These are phyloP conservation scores for Nematocida ironsii DNA, from an alignment of 371 early-diverging fungal genomes.

Conservation along the genomic window DNA sequence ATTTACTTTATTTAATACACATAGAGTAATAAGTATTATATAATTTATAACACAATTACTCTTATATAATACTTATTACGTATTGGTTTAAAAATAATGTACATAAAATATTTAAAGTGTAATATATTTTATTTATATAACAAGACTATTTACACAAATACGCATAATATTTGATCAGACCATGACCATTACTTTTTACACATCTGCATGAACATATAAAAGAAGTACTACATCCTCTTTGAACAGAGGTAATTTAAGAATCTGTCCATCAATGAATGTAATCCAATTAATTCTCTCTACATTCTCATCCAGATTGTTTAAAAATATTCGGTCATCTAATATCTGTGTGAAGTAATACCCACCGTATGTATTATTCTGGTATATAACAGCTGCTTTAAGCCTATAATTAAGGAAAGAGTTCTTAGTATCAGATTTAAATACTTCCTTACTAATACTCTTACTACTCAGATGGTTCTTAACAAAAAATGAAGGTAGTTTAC, in stretches of 20 bases:
- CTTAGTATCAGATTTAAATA: too few species aligned
- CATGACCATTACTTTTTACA: not conserved
- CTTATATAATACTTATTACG: too few species aligned
- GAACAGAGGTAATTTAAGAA: conserved; percentile 10
- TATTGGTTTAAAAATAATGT: too few species aligned
- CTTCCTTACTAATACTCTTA: not conserved
- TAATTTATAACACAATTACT: too few species aligned
- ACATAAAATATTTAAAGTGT: too few species aligned
- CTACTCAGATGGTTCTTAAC: not conserved
- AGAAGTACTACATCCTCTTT: conserved; percentile 16
- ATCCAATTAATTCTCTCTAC: conserved; percentile 12
- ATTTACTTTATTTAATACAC: too few species aligned
- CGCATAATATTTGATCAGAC: too few species aligned
- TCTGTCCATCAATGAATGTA: conserved; percentile 18
- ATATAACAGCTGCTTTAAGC: conserved; percentile 2
- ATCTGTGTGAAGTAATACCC: conserved; percentile 30
- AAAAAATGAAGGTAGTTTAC: not conserved
- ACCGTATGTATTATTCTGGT: conserved; percentile 9
- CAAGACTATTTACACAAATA: too few species aligned
- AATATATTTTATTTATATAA: too few species aligned
- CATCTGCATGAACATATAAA: conserved; percentile 14
- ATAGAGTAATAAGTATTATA: too few species aligned
- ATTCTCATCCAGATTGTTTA: not conserved
- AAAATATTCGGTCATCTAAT: conserved; percentile 1
- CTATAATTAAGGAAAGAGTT: conserved; percentile 2